Conservation (phyloP, 305 asterid genomes). For the Fraxinus greggii region DNA sequence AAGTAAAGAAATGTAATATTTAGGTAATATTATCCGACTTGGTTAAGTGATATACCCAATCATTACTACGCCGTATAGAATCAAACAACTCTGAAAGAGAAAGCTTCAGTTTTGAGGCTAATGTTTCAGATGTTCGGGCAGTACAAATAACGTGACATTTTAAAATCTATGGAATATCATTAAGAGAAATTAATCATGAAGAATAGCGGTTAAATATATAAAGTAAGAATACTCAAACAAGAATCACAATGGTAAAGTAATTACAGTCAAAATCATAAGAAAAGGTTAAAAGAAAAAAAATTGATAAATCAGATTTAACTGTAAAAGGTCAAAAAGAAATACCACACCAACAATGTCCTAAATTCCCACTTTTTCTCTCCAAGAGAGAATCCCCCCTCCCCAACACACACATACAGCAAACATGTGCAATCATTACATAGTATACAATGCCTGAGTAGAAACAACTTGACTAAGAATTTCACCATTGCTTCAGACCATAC, state of each 20-base stretch:
- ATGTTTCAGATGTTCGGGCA: not conserved
- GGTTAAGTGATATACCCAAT: not conserved
- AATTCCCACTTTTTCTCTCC: not conserved
- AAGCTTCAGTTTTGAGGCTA: not conserved
- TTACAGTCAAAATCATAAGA: conserved; percentile 24
- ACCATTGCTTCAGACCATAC: conserved; percentile 46
- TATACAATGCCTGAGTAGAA: conserved; percentile 72
- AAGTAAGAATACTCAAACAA: conserved; percentile 18
- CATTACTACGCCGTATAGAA: not conserved
- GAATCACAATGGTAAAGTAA: conserved; percentile 23
- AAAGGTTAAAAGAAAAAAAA: conserved; percentile 18
- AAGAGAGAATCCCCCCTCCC: not conserved
- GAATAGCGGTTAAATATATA: not conserved
- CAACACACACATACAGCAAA: conserved; percentile 25
- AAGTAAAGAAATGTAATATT: not conserved
- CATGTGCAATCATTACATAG: not conserved
- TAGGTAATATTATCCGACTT: not conserved
- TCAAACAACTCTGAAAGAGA: not conserved
- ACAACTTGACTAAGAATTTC: conserved; percentile 87
- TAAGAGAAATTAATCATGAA: not conserved
- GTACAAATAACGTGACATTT: not conserved
- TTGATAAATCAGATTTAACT: not conserved
- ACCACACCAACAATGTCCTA: not conserved
- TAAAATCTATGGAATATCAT: not conserved
- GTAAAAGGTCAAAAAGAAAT: not conserved